phyloP scores from a whole-genome alignment of 176 grass and related monocot genomes.

The Triticum turgidum region DNA sequence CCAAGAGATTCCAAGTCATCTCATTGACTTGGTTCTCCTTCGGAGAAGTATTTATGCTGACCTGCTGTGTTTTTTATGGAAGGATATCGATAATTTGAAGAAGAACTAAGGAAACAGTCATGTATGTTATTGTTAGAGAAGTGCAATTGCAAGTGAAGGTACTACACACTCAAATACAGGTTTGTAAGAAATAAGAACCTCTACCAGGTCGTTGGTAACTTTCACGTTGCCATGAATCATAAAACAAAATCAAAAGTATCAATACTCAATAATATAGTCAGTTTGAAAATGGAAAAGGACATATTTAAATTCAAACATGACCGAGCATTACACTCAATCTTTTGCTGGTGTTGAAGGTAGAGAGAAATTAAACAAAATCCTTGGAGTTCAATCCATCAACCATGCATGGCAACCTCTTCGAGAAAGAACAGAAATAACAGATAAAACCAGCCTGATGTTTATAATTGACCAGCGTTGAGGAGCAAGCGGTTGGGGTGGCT shows the following conservation, averaged over 20 bases:
- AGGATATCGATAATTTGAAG: too few relatives aligned
- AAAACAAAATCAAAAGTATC: background rate
- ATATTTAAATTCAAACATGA: background rate
- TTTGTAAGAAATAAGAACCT: slow-evolving; percentile 32
- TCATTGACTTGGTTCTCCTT: slow-evolving; percentile 89
- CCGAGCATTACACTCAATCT: slow-evolving; percentile 51
- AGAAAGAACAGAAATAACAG: too few relatives aligned
- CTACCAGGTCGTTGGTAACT: too few relatives aligned
- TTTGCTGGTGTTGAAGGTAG: slow-evolving; percentile 57
- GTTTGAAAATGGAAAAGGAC: background rate
- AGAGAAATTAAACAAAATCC: slow-evolving; percentile 71
- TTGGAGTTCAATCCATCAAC: slow-evolving; percentile 57
- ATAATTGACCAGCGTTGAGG: too few relatives aligned
- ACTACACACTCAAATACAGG: background rate
- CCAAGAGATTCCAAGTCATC: slow-evolving; percentile 99
- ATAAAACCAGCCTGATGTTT: too few relatives aligned
- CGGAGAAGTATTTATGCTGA: too few relatives aligned
- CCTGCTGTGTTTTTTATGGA: too few relatives aligned
- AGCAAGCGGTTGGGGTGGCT: too few relatives aligned
- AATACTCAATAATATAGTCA: background rate
- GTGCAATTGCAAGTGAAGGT: background rate
- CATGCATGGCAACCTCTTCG: too few relatives aligned
- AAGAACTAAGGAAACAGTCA: too few relatives aligned
- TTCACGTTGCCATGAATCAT: background rate
- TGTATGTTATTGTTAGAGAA: too few relatives aligned